Evolutionary conservation across 2,329 filamentous ascomycete genomes (phyloP).

Genomic region (Dactylellina parvicollis): DNA sequence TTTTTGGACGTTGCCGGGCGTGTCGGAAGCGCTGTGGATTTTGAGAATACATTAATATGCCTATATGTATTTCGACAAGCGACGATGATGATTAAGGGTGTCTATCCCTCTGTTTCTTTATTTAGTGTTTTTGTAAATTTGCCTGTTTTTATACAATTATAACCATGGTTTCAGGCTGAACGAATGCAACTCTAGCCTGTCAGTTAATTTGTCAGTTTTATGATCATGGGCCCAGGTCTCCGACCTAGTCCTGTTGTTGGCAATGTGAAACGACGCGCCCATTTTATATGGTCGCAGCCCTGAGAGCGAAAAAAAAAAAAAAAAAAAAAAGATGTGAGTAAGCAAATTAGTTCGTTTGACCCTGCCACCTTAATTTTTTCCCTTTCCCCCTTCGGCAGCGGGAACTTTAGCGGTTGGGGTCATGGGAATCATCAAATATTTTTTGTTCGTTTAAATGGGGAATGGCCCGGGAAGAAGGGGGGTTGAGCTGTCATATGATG

Average conservation of each 20-base stretch:
- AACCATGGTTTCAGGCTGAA: constrained; percentile 17
- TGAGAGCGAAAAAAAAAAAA: too few species aligned
- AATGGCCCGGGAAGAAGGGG: not conserved
- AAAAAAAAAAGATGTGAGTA: too few species aligned
- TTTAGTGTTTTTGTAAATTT: not conserved
- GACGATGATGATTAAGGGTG: not conserved
- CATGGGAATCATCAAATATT: constrained; percentile 1
- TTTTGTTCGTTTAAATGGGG: constrained; percentile 13
- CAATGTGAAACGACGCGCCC: not conserved
- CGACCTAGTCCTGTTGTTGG: too few species aligned
- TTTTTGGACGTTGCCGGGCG: not conserved
- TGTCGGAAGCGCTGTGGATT: not conserved
- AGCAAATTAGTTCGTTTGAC: constrained; percentile 11
- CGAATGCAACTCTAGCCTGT: not conserved
- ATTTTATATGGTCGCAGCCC: not conserved
- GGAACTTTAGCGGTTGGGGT: not conserved
- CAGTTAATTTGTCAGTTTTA: not conserved
- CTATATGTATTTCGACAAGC: not conserved
- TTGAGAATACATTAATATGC: not conserved
- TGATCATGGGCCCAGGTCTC: not conserved
- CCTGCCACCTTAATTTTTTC: constrained; percentile 42
- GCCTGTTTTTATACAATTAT: not conserved
- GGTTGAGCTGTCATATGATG: constrained; percentile 53
- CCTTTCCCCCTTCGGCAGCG: not conserved
- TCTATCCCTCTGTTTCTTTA: not conserved